phyloP scores from a whole-genome alignment of 2,329 filamentous ascomycete genomes.

The Sarocladium strictum region DNA sequence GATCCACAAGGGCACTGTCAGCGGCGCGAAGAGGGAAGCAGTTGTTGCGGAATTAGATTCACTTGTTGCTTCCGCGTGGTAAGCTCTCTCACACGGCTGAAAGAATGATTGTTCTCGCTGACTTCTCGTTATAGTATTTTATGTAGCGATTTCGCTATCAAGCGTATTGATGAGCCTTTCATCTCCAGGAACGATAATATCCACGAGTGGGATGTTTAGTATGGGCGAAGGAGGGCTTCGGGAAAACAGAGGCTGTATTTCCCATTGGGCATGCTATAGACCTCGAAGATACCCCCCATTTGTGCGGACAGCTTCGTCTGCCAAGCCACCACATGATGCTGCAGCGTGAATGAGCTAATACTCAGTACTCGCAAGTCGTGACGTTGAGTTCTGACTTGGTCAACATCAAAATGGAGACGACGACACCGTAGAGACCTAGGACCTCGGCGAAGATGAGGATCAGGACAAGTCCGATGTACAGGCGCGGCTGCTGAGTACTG shows the following conservation, averaged over 20 bases:
- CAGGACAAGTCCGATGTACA: conserved; percentile 41
- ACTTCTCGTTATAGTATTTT: conserved; percentile 58
- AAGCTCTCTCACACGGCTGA: conserved; percentile 30
- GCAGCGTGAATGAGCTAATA: not conserved
- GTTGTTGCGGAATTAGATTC: conserved; percentile 85
- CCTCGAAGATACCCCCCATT: conserved; percentile 7
- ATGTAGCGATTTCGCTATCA: conserved; percentile 92
- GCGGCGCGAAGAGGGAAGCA: conserved; percentile 67
- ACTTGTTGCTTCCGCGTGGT: conserved; percentile 88
- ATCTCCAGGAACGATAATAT: conserved; percentile 65
- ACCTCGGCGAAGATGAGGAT: conserved; percentile 44
- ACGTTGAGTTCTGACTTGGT: conserved; percentile 33
- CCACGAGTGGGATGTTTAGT: conserved; percentile 67
- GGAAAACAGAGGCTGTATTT: not conserved
- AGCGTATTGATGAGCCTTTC: conserved; percentile 90
- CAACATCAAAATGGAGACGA: conserved; percentile 43
- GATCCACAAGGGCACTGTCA: conserved; percentile 69
- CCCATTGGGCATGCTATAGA: conserved; percentile 1
- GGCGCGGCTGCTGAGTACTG: conserved; percentile 39
- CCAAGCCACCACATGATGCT: not conserved
- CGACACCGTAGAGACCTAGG: conserved; percentile 38
- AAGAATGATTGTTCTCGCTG: no score
- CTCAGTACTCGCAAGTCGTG: conserved; percentile 31
- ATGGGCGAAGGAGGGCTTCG: not conserved
- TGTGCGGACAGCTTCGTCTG: not conserved